Conservation (phyloP, 2,329 filamentous ascomycete species). For the Paecilomyces formosus region DNA sequence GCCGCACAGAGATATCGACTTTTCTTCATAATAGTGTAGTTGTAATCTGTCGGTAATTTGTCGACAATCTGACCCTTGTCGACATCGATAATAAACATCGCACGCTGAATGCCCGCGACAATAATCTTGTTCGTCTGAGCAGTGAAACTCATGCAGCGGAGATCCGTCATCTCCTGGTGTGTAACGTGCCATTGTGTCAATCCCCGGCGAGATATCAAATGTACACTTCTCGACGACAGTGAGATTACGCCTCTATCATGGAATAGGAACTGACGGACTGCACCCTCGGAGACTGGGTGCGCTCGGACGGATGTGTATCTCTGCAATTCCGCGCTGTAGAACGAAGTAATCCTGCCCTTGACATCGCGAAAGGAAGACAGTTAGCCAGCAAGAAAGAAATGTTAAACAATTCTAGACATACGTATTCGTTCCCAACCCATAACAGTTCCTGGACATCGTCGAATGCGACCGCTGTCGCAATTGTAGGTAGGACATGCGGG, state of each 20-base stretch:
- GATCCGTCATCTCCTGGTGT: constrained; percentile 71
- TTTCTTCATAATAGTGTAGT: constrained; percentile 89
- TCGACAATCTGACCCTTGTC: constrained; percentile 67
- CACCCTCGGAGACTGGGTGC: constrained; percentile 64
- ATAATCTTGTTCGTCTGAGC: constrained; percentile 79
- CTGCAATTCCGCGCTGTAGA: constrained; percentile 76
- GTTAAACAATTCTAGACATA: constrained; percentile 38
- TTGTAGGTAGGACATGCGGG: constrained; percentile 61
- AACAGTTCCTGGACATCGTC: constrained; percentile 83
- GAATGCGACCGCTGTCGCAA: constrained; percentile 75
- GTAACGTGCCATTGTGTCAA: constrained; percentile 81
- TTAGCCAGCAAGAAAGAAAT: constrained; percentile 7
- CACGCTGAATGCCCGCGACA: constrained; percentile 76
- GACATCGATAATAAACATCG: constrained; percentile 71
- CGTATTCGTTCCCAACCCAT: constrained; percentile 88
- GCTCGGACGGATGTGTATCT: constrained; percentile 86
- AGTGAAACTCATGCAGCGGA: constrained; percentile 93
- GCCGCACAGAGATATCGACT: constrained; percentile 85
- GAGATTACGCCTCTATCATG: constrained; percentile 85
- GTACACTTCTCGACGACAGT: constrained; percentile 74
- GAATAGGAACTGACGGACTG: constrained; percentile 81
- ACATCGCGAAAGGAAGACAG: constrained; percentile 6
- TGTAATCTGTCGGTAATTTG: constrained; percentile 63
- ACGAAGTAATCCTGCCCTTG: constrained; percentile 81
- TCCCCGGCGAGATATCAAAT: constrained; percentile 79